A percentile compares a stretch with the other conserved stretches of the same genome.
Evolutionary conservation across 2,329 filamentous ascomycete genomes (phyloP).

Genomic region (Pezicula neosporulosa): DNA sequence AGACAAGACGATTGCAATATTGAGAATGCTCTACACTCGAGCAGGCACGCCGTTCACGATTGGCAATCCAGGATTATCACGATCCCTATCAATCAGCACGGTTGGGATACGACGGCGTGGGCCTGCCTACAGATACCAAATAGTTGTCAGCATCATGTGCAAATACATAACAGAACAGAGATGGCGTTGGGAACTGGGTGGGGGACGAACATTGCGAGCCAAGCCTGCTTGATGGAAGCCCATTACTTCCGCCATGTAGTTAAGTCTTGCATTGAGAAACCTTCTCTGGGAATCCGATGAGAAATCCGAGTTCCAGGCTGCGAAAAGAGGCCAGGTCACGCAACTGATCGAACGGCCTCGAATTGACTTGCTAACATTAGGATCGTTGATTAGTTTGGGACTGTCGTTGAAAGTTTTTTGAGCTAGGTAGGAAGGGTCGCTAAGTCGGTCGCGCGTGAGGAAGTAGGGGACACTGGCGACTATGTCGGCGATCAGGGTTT

Average conservation of each 20-base stretch:
- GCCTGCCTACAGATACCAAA: too few species aligned
- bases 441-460: conserved; percentile 51
- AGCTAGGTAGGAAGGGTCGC: conserved; percentile 18
- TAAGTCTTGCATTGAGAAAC: conserved; percentile 17
- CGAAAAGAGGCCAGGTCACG: conserved; percentile 21
- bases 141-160: too few species aligned
- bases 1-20: too few species aligned
- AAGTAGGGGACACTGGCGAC: conserved; percentile 58
- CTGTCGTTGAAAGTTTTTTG: conserved; percentile 31
- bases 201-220: conserved; percentile 10
- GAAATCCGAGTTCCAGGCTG: conserved; percentile 19
- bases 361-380: conserved; percentile 6
- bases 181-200: too few species aligned
- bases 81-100: too few species aligned
- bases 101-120: too few species aligned
- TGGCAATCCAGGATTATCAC: too few species aligned
- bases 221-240: conserved; percentile 20
- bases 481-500: conserved; percentile 52
- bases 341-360: conserved; percentile 14
- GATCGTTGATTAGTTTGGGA: not conserved
- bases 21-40: too few species aligned
- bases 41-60: too few species aligned
- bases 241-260: conserved; percentile 16
- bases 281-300: conserved; percentile 13
- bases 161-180: too few species aligned